Evolutionary conservation across 352 stramenopile species (phyloP).

Genomic region (Phytophthora capsici): DNA sequence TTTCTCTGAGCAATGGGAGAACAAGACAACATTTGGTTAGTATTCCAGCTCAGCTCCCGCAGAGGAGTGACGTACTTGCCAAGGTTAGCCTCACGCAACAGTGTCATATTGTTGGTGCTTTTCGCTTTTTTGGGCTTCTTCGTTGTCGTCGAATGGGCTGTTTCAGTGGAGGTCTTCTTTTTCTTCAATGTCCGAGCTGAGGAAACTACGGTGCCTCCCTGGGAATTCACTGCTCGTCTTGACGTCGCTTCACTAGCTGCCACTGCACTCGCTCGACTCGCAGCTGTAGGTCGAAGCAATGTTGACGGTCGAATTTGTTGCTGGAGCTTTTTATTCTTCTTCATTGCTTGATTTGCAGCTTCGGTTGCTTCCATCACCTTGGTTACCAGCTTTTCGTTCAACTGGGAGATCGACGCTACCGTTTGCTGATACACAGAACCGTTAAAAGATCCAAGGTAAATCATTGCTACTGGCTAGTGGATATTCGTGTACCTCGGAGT

Average conservation of each 20-base stretch:
- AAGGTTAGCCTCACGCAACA: conserved; percentile 70
- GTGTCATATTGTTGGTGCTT: conserved; percentile 62
- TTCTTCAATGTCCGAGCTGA: conserved; percentile 26
- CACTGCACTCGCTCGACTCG: conserved; percentile 51
- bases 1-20: conserved; percentile 42
- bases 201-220: not conserved
- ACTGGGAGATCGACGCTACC: conserved; percentile 62
- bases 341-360: conserved; percentile 54
- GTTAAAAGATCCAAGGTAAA: not conserved
- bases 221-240: conserved; percentile 26
- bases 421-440: conserved; percentile 52
- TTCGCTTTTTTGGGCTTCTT: conserved; percentile 53
- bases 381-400: conserved; percentile 75
- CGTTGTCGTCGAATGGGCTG: conserved; percentile 7
- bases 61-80: conserved; percentile 51
- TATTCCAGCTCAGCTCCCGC: not conserved
- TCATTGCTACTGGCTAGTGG: not conserved
- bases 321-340: conserved; percentile 65
- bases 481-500: conserved; percentile 51
- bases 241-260: conserved; percentile 13
- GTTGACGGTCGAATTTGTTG: conserved; percentile 57
- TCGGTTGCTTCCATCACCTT: conserved; percentile 73
- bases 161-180: conserved; percentile 27
- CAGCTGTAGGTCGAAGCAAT: conserved; percentile 57
- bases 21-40: not conserved